Conservation (phyloP, 1,284 basidiomycete species). For the Laetiporus sulphureus region DNA sequence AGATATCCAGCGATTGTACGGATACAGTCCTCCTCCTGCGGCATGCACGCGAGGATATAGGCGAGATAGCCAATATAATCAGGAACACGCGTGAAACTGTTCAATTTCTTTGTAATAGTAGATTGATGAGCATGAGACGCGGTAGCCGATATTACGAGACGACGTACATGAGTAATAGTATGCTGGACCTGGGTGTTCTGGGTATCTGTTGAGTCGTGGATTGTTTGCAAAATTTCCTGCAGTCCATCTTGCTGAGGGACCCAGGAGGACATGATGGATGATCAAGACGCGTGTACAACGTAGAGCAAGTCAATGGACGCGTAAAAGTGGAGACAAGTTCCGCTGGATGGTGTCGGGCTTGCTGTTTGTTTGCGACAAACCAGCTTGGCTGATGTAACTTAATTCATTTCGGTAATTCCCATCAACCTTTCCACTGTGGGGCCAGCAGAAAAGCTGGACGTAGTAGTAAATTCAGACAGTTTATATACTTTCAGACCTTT, state of each 20-base stretch:
- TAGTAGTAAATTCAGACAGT: too few species aligned
- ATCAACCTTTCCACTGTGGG: too few species aligned
- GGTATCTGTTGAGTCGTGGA: constrained; percentile 77
- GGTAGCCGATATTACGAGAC: constrained; percentile 14
- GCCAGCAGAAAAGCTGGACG: too few species aligned
- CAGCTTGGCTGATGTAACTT: constrained; percentile 7
- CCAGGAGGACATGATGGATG: constrained; percentile 55
- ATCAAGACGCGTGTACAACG: constrained; percentile 20
- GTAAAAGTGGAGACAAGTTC: constrained; percentile 9
- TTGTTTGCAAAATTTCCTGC: constrained; percentile 80
- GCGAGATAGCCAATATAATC: constrained; percentile 97
- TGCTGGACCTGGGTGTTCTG: constrained; percentile 59
- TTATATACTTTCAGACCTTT: too few species aligned
- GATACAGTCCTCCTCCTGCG: constrained; percentile 84
- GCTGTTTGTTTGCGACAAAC: constrained; percentile 6
- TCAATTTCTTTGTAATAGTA: constrained; percentile 64
- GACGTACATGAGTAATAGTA: constrained; percentile 71
- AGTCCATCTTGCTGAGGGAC: constrained; percentile 70
- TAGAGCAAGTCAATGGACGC: constrained; percentile 15
- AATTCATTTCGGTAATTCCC: too few species aligned
- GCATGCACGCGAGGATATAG: constrained; percentile 81
- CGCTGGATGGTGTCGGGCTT: neutral
- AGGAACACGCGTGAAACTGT: constrained; percentile 81
- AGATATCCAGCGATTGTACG: constrained; percentile 94
- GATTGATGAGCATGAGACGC: constrained; percentile 12